Percentiles rank a stretch among this genome's conserved stretches.
Conservation (phyloP, 192 early-diverging fungal species). For the Backusella psychrophila region DNA sequence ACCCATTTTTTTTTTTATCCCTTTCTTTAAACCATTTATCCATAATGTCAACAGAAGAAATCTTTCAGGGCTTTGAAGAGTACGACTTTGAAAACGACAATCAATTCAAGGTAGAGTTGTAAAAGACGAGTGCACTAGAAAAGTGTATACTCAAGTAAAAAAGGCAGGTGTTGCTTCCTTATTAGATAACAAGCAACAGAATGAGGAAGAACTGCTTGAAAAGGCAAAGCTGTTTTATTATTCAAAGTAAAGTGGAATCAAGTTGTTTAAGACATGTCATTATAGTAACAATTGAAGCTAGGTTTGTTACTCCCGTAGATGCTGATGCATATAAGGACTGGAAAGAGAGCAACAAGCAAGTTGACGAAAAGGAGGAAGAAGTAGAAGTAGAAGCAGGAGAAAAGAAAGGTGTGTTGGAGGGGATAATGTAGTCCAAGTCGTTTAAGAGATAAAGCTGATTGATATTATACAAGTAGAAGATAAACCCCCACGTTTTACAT, state of each 20-base stretch:
- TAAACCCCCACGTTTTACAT: conserved; percentile 26
- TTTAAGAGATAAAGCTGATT: not conserved
- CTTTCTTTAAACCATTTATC: too few relatives aligned
- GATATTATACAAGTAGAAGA: not conserved
- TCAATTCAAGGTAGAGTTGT: conserved; percentile 33
- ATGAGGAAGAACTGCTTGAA: conserved; percentile 28
- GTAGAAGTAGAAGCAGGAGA: not conserved
- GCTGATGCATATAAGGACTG: conserved; percentile 32
- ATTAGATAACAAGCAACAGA: conserved; percentile 25
- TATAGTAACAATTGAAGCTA: not conserved
- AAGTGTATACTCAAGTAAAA: not conserved
- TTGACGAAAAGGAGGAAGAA: not conserved
- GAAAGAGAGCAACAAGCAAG: conserved; percentile 20
- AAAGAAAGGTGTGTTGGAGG: not conserved
- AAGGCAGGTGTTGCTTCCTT: conserved; percentile 38
- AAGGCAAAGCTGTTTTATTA: conserved; percentile 46
- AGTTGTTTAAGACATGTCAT: not conserved
- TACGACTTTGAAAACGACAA: conserved; percentile 43
- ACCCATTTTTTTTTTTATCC: not conserved
- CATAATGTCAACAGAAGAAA: conserved; percentile 15
- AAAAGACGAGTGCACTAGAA: not conserved
- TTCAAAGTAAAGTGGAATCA: conserved; percentile 29
- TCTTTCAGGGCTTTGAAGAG: conserved; percentile 30
- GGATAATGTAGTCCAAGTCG: too few relatives aligned
- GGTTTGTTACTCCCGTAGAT: conserved; percentile 36